Base-by-base conservation (phyloP, 345 rosid genomes). In the Citropsis articulata region DNA sequence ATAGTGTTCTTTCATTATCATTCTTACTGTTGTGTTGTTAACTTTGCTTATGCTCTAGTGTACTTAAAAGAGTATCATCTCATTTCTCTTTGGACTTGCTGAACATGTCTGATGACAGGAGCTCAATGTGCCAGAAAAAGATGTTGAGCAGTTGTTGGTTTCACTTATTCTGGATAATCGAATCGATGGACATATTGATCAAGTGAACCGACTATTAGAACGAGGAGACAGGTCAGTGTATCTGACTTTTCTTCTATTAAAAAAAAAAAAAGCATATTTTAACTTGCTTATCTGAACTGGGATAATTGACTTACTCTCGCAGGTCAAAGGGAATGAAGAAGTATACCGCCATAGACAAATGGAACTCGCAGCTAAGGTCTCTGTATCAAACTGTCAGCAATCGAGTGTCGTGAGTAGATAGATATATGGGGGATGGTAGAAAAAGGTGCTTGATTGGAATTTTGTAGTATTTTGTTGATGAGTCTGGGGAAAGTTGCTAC, bases 281-380 rank as follows among this genome's bases (percentile, higher is more conserved):
- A 7, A 9, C 71, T 4, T 21, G n/a, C 31, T 45, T 2, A 6
- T 79, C 56, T 70, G 50, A 70, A 70, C 79, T 75, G 73, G 22
- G 64, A 75, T 45, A 19, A 10, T 62, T 59, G 21, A 2, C 8
- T 36, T 72, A 4, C 45, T 36, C 16, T 4, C 79, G 78, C 92
- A 92, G 97, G 90, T 90, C 92, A 3, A 97, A 93, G 87, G 98
- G 97, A 76, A 93, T 94, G 96, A 94, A 93, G 85, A 89, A 94
- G 83, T 95, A 93, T 53, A 80, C 91, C 2, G 98, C 98, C 5
- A 81, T 97, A 42, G 98, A 97, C 78, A 94, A 93, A 87, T 97
- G 99, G 99, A 97, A 88, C 91, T 84, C 98, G 3, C 98, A 94
- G 64, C 98, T 97, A 55, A 85, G 79, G 82, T 89, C 96, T 71